phyloP scores from a whole-genome alignment of 1,284 basidiomycete genomes.

The Cryptococcus deneoformans region DNA sequence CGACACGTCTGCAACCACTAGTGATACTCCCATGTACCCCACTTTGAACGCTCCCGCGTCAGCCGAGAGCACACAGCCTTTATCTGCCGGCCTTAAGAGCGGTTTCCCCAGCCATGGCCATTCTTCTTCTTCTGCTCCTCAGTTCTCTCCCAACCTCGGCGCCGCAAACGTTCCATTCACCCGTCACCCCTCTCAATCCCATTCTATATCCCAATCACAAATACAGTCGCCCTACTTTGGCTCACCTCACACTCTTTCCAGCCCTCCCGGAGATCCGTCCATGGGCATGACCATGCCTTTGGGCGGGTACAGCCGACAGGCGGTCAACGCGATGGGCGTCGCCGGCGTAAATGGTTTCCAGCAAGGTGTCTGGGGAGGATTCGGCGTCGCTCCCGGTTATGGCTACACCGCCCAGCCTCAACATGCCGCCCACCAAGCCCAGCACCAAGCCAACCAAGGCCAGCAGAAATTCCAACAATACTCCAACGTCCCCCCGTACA shows the following conservation, averaged over 20 bases:
- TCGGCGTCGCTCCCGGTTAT: constrained; percentile 18
- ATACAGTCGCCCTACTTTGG: not conserved
- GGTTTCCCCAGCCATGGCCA: constrained; percentile 6
- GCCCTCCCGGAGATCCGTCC: not conserved
- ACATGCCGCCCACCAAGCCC: constrained; percentile 15
- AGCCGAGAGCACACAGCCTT: constrained; percentile 8
- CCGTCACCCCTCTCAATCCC: constrained; percentile 7
- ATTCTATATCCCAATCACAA: constrained; percentile 4
- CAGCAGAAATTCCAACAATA: constrained; percentile 7
- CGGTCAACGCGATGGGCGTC: not conserved
- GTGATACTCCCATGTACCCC: constrained; percentile 37
- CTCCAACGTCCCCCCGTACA: constrained; percentile 4
- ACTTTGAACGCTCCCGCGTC: constrained; percentile 28
- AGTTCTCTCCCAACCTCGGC: not conserved
- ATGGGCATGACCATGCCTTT: not conserved
- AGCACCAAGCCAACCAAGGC: not conserved
- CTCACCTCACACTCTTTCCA: not conserved
- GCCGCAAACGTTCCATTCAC: constrained; percentile 2
- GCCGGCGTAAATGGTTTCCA: constrained; percentile 15
- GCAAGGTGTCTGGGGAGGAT: constrained; percentile 31
- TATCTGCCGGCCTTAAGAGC: not conserved
- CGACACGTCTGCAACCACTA: constrained; percentile 17
- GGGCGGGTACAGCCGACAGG: not conserved
- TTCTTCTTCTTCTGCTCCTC: constrained; percentile 14
- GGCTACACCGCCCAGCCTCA: constrained; percentile 25